Evolutionary conservation across 2,329 filamentous ascomycete genomes (phyloP).

Genomic region (Apiospora sp.): DNA sequence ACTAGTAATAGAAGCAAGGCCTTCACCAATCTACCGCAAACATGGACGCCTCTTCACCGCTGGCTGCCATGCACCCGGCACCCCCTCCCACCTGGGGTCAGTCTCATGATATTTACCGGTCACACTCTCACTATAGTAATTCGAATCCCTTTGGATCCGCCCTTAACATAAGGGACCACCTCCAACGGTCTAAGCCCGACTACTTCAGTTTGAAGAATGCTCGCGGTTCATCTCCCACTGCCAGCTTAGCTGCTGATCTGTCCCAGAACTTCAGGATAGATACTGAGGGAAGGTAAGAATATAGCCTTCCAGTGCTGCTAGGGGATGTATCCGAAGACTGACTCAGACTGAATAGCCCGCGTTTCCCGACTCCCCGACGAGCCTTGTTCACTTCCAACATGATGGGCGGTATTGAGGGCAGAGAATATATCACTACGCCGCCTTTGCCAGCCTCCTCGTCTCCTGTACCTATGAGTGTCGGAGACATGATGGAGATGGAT

Average conservation of each 20-base stretch:
- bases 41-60: conserved; percentile 94
- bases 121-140: conserved; percentile 57
- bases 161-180: conserved; percentile 82
- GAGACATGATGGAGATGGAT: conserved; percentile 95
- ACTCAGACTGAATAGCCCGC: conserved; percentile 65
- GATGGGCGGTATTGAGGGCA: conserved; percentile 63
- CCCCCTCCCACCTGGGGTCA: conserved; percentile 69
- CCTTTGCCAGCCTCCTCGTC: conserved; percentile 82
- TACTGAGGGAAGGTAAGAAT: conserved; percentile 77
- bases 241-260: conserved; percentile 90
- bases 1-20: conserved; percentile 14
- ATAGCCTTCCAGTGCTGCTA: conserved; percentile 24
- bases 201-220: conserved; percentile 84
- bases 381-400: conserved; percentile 82
- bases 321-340: conserved; percentile 35
- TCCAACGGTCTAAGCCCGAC: conserved; percentile 68
- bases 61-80: conserved; percentile 90
- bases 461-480: conserved; percentile 71
- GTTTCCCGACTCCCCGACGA: conserved; percentile 81
- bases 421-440: conserved; percentile 82
- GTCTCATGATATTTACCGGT: conserved; percentile 59
- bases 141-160: conserved; percentile 63
- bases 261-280: conserved; percentile 98
- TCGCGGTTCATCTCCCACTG: conserved; percentile 87
- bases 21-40: conserved; percentile 33